Base-by-base conservation (phyloP, 345 rosid species). In the Gossypium rotundifolium region DNA sequence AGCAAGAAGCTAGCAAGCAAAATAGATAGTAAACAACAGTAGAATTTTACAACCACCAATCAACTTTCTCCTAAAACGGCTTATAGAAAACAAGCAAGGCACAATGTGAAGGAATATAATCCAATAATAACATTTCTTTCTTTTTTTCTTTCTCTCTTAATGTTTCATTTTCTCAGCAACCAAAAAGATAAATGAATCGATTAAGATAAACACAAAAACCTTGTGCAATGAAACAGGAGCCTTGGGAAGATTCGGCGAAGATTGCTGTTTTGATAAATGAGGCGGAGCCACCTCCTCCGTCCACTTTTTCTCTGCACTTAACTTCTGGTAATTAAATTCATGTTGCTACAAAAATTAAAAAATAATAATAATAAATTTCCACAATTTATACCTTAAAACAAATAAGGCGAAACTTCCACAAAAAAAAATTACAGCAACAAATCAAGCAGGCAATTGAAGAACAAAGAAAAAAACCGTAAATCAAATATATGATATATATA, bases 281-380 rank as follows among this genome's bases (percentile, higher is more conserved):
- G 88, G 92, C 6, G 92, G 87, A 73, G 75, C 78, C 18, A 81
- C 75, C 87, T 88, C 92, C 23, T 70, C 79, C 51, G 81, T 87
- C 89, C 83, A 87, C 74, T 85, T 84, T 74, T 81, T 81, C 78
- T 83, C 92, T 22, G 79, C 18, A 17, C 78, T 76, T 54, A 81
- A 75, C 68, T 76, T 83, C 71, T 84, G 83, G 74, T 83, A 60
- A 20, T 79, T 79, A 71, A 63, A 71, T 45, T 80, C 82, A 46
- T 65, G 76, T 68, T 81, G 84, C 92, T 84, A 80, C 74, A 57
- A 49, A 71, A 48, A 68, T 18, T 63, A 33, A 38, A 57, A 40
- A 38, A 23, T 1, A 22, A 20, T 0, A 53, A 45, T 8, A 62
- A 40, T 7, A 33, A 42, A 38, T 2, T 20, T 46, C 33, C 5